Evolutionary conservation across 768 basidiomycete species (phyloP).

Genomic region (Calocera cornea): DNA sequence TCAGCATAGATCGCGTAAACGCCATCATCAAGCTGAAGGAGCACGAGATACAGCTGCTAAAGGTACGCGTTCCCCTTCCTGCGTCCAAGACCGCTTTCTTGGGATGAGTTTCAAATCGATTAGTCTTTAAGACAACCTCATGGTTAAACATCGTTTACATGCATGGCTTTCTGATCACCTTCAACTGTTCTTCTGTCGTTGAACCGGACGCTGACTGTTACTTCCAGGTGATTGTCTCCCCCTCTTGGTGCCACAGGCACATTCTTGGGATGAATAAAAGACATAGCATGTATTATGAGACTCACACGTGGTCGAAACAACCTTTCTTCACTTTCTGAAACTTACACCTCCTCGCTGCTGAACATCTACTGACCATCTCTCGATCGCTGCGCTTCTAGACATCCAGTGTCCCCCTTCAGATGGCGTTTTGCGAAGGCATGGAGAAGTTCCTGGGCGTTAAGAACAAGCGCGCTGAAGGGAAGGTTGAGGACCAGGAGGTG

Average conservation of each 20-base stretch:
- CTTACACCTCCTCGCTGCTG: not conserved
- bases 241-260: conserved; percentile 9
- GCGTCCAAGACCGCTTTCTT: conserved; percentile 10
- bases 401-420: conserved; percentile 39
- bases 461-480: not conserved
- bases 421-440: conserved; percentile 70
- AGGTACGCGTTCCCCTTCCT: conserved; percentile 36
- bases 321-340: conserved; percentile 51
- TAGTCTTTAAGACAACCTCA: conserved; percentile 27
- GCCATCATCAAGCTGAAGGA: conserved; percentile 75
- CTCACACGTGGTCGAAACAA: conserved; percentile 53
- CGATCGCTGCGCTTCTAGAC: too few relatives aligned
- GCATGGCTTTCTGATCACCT: conserved; percentile 29
- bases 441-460: conserved; percentile 58
- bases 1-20: conserved; percentile 67
- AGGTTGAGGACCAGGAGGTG: conserved; percentile 28
- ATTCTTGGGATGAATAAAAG: conserved; percentile 22
- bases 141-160: conserved; percentile 27
- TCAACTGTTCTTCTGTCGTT: not conserved
- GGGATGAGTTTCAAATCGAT: conserved; percentile 48
- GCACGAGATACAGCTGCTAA: conserved; percentile 53
- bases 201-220: conserved; percentile 3
- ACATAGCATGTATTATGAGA: conserved; percentile 92
- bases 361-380: conserved; percentile 28
- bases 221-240: conserved; percentile 1